Evolutionary conservation across 2,329 filamentous ascomycete genomes (phyloP), one percentile per base, ranked within the genome.

Genomic region (Penicillium thymicola): DNA sequence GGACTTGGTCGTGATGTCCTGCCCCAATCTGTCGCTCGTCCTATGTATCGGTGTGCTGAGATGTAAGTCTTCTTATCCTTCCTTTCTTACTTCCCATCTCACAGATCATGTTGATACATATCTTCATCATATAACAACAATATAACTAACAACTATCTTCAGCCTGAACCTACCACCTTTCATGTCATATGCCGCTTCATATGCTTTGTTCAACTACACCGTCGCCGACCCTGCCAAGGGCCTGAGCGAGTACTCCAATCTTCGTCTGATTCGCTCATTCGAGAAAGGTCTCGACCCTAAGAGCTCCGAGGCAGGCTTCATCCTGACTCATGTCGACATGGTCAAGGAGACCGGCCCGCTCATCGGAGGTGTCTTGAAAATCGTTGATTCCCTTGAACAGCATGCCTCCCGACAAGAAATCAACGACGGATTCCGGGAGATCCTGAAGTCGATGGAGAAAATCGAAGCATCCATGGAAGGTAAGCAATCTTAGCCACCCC

Each of bases 311-410:
- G 93, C 93, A 0, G 93, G 93, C 48, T 97, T 97, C 72, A 91
- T 97, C n/a, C 83, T 97, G 13, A 92, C 94, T 5, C 93, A 97
- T 73, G 87, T 97, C 50, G 91, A 95, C 75, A 97, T 97, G 92
- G 93, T 96, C 48, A 87, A 87, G 70, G 86, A 96, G 74, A 92
- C 92, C 0, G 88, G 88, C 0, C 84, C 85, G 0, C 80, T 97
- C 1, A 86, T 97, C 45, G 82, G 84, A 41, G 90, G 90, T 32
- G 84, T 86, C 4, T 81, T 90, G 45, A 80, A 85, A 50, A 83
- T 88, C 49, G 81, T 96, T 25, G 82, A 88, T 49, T 79, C 79
- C 6, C 75, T 82, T 32, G 77, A 81, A 44, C 67, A 71, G 41
- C 74, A 75, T 30, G 73, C 78, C 49, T 67, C 83, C 59, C 83